Conservation (phyloP, 768 basidiomycete genomes). For the Termitomyces bulborhizus region DNA sequence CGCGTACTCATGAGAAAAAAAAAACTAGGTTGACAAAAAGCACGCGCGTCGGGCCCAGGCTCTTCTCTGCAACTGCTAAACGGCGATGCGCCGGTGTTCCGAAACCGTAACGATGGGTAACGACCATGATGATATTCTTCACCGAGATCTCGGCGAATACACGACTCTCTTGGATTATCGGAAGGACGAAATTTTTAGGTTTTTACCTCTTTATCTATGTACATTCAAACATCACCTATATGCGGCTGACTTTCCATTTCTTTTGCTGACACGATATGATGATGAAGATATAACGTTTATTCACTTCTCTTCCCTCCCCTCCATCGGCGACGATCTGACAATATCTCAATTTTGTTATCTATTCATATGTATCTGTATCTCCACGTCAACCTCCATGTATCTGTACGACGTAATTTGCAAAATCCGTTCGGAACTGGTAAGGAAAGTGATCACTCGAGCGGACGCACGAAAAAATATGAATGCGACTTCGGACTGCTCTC, state of each 20-base stretch:
- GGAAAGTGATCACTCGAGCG: not conserved
- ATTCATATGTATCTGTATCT: not conserved
- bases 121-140: not conserved
- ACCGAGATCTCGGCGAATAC: not conserved
- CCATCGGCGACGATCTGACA: not conserved
- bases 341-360: not conserved
- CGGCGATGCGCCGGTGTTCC: not conserved
- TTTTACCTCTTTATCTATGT: not conserved
- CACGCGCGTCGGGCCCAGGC: constrained; percentile 52
- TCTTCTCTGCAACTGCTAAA: constrained; percentile 52
- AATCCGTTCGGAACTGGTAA: not conserved
- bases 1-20: not conserved
- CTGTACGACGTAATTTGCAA: not conserved
- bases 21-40: constrained; percentile 46
- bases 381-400: not conserved
- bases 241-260: not conserved
- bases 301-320: not conserved
- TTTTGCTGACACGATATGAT: not conserved
- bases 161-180: not conserved
- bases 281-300: not conserved
- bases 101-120: constrained; percentile 1
- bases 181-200: not conserved
- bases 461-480: not conserved
- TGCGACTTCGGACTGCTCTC: not conserved
- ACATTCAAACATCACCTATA: not conserved